Percentiles rank a stretch among this genome's conserved stretches.
phyloP scores from a whole-genome alignment of 306 rosid species.

The Dryas octopetala region DNA sequence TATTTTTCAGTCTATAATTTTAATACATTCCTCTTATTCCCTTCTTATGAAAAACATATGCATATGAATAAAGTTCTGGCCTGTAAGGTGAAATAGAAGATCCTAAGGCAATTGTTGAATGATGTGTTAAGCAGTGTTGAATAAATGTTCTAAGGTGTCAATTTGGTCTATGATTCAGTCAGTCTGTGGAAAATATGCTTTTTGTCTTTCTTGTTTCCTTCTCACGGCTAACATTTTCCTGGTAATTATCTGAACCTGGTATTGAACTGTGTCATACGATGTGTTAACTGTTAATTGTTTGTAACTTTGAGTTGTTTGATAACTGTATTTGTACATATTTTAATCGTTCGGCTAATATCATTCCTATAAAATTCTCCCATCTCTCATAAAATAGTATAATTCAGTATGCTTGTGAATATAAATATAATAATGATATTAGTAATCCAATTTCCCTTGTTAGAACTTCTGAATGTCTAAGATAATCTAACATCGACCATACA shows the following conservation, averaged over 20 bases:
- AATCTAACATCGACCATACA: background rate
- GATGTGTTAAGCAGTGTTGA: background rate
- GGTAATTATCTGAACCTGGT: background rate
- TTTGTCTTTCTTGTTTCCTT: background rate
- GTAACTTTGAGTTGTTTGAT: too few relatives aligned
- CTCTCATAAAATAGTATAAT: too few relatives aligned
- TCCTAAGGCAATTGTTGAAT: background rate
- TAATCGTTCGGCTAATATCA: too few relatives aligned
- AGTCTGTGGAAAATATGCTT: background rate
- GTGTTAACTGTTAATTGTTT: background rate
- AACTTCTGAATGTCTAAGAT: background rate
- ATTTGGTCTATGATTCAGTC: background rate
- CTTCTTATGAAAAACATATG: background rate
- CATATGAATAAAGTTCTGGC: background rate
- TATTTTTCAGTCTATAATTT: background rate
- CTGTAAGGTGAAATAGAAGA: conserved; percentile 1
- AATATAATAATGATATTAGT: too few relatives aligned
- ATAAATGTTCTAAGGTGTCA: background rate
- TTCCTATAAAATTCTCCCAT: too few relatives aligned
- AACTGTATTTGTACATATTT: too few relatives aligned
- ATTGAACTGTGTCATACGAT: background rate
- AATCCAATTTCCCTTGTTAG: too few relatives aligned
- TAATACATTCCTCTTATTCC: background rate
- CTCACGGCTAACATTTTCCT: background rate
- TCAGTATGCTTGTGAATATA: too few relatives aligned